Conservation (phyloP, 2,329 filamentous ascomycete species). For the Nemania serpens region DNA sequence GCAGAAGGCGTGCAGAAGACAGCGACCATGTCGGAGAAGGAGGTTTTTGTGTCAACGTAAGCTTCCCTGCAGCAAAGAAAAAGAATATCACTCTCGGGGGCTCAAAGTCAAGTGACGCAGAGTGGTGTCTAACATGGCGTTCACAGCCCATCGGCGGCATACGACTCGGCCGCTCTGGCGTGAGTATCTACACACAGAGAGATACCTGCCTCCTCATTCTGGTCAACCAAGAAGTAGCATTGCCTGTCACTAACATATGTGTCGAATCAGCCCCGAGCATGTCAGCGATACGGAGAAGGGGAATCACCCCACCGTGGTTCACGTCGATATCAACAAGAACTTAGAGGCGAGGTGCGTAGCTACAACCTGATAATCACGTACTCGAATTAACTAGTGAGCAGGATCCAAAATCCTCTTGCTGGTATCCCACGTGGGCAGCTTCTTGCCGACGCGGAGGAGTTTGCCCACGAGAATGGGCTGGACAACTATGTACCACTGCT, state of each 20-base stretch:
- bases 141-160: slow-evolving; percentile 5
- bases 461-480: slow-evolving; percentile 63
- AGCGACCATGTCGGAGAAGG: slow-evolving; percentile 22
- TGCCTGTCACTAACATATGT: slow-evolving; percentile 3
- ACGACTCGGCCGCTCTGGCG: slow-evolving; percentile 6
- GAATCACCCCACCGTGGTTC: slow-evolving; percentile 38
- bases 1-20: background rate
- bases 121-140: slow-evolving; percentile 5
- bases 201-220: background rate
- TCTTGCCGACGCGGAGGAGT: slow-evolving; percentile 60
- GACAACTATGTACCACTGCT: slow-evolving; percentile 61
- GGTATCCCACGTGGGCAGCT: slow-evolving; percentile 56
- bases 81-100: background rate
- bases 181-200: slow-evolving; percentile 12
- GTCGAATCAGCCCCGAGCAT: slow-evolving; percentile 6
- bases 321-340: slow-evolving; percentile 52
- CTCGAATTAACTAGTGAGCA: slow-evolving; percentile 27
- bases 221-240: background rate
- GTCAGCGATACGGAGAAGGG: slow-evolving; percentile 42
- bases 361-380: background rate
- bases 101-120: background rate
- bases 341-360: slow-evolving; percentile 51
- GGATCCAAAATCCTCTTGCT: slow-evolving; percentile 53
- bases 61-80: background rate
- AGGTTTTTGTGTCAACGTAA: slow-evolving; percentile 19